phyloP scores from a whole-genome alignment of 2,329 filamentous ascomycete genomes.

The Botrytis paeoniae region DNA sequence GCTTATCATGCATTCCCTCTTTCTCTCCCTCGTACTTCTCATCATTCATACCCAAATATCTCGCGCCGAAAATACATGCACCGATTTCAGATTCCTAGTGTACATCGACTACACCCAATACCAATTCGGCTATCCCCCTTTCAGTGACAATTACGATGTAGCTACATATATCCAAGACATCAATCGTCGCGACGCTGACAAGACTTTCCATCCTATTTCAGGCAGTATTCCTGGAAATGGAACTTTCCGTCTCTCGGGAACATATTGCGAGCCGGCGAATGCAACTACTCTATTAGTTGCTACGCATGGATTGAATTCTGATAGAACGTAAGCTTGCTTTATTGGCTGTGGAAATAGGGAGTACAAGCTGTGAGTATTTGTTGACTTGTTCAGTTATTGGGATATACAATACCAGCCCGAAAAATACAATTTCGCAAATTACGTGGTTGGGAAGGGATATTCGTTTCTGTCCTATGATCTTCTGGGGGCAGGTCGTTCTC shows the following conservation, averaged over 20 bases:
- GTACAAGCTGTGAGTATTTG: neutral
- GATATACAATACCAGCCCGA: neutral
- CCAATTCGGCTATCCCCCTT: neutral
- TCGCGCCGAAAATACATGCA: neutral
- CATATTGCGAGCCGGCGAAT: neutral
- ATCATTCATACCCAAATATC: neutral
- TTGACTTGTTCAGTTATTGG: neutral
- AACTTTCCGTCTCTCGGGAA: neutral
- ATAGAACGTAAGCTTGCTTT: neutral
- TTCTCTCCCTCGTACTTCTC: neutral
- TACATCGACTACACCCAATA: neutral
- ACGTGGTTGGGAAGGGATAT: neutral
- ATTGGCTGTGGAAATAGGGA: neutral
- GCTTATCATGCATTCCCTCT: neutral
- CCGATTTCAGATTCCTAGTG: neutral
- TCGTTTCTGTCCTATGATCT: neutral
- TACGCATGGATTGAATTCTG: neutral
- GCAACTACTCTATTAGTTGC: neutral
- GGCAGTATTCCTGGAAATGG: neutral
- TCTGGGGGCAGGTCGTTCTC: neutral
- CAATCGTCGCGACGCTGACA: neutral
- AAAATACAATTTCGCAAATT: neutral
- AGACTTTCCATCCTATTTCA: neutral
- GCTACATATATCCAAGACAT: neutral
- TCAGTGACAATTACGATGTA: neutral